Conservation (phyloP, 2,329 filamentous ascomycete species). For the Sporothrix pallida region DNA sequence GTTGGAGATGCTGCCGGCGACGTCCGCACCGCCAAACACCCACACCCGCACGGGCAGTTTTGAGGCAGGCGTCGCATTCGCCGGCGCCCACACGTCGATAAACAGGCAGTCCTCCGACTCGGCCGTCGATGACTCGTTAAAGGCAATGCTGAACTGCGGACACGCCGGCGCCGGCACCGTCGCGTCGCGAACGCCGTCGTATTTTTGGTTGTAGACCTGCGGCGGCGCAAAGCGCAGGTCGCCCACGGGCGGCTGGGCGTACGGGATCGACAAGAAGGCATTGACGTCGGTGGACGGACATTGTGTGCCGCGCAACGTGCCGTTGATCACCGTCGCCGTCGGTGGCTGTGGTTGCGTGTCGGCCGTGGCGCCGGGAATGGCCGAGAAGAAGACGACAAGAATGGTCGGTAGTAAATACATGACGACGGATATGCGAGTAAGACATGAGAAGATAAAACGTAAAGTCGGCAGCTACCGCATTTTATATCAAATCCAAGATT, state of each 20-base stretch:
- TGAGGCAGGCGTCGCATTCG: conserved; percentile 47
- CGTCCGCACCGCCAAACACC: conserved; percentile 41
- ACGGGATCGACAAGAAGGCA: conserved; percentile 43
- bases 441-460: neutral
- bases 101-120: conserved; percentile 53
- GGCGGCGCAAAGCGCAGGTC: conserved; percentile 40
- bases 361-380: neutral
- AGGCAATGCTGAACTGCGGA: conserved; percentile 17
- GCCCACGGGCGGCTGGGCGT: conserved; percentile 40
- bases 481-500: no score
- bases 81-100: conserved; percentile 67
- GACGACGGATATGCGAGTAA: neutral
- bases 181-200: conserved; percentile 3
- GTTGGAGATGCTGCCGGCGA: conserved; percentile 38
- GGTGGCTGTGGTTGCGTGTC: neutral
- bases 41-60: conserved; percentile 44
- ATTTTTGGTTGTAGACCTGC: conserved; percentile 38
- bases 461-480: no score
- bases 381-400: neutral
- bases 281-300: conserved; percentile 19
- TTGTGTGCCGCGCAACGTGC: neutral
- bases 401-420: neutral
- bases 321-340: neutral
- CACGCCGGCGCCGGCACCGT: conserved; percentile 15
- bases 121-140: neutral